Evolutionary conservation across 257 asterid genomes (phyloP).

Genomic region (Hygrophila difformis): DNA sequence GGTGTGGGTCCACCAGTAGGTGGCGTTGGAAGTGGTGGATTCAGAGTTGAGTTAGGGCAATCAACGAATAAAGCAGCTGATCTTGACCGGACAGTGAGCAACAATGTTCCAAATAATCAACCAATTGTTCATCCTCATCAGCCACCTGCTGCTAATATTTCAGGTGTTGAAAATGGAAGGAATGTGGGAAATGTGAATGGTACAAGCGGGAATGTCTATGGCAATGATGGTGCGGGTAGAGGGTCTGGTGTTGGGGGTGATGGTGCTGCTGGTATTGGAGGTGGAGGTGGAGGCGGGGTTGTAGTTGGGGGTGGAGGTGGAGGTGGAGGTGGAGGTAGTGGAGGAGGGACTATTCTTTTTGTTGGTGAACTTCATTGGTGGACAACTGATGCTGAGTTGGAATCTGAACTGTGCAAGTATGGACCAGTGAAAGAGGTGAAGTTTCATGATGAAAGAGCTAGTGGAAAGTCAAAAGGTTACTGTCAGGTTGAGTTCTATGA

Average conservation of each 20-base stretch:
- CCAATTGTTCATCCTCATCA: conserved; percentile 21
- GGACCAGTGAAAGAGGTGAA: conserved; percentile 72
- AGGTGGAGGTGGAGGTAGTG: conserved; percentile 26
- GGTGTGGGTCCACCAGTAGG: conserved; percentile 28
- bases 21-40: conserved; percentile 28
- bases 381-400: conserved; percentile 83
- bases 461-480: conserved; percentile 85
- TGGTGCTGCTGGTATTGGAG: conserved; percentile 11
- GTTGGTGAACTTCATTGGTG: conserved; percentile 89
- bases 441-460: conserved; percentile 75
- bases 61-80: conserved; percentile 19
- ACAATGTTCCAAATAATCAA: conserved; percentile 20
- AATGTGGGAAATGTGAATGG: conserved; percentile 23
- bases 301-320: conserved; percentile 15
- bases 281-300: conserved; percentile 20
- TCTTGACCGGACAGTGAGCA: conserved; percentile 18
- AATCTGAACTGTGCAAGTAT: conserved; percentile 53
- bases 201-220: conserved; percentile 21
- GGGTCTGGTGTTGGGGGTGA: conserved; percentile 20
- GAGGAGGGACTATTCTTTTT: conserved; percentile 48
- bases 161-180: conserved; percentile 16
- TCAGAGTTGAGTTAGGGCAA: conserved; percentile 32
- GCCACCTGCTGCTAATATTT: conserved; percentile 17
- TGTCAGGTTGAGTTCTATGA: conserved; percentile 79
- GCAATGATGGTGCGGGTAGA: conserved; percentile 17